Percentiles rank a stretch among this genome's conserved stretches.
These are phyloP conservation scores for Peronospora belbahrii DNA, from an alignment of 352 stramenopile genomes.

Conservation along the genomic window DNA sequence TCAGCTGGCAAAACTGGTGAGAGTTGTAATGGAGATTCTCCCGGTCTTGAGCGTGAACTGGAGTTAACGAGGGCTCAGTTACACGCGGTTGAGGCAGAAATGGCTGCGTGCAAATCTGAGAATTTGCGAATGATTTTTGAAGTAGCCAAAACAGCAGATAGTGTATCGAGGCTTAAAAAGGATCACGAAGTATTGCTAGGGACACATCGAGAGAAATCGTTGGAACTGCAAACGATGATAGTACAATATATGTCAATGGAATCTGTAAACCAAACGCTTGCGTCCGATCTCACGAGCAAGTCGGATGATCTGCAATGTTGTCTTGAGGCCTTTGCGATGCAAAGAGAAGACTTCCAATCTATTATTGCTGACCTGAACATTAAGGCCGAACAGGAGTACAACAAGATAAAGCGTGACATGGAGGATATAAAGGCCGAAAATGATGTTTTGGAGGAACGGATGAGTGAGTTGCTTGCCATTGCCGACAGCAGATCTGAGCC, in stretches of 20 bases:
- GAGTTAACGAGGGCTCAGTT: constrained; percentile 26
- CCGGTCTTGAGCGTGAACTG: constrained; percentile 19
- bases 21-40: constrained; percentile 13
- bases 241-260: constrained; percentile 24
- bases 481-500: constrained; percentile 30
- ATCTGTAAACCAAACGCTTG: constrained; percentile 23
- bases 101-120: constrained; percentile 54
- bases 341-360: constrained; percentile 34
- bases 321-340: constrained; percentile 27
- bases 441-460: constrained; percentile 47
- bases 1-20: constrained; percentile 11
- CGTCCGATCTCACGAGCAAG: constrained; percentile 19
- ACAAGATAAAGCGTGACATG: constrained; percentile 29
- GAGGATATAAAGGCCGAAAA: constrained; percentile 48
- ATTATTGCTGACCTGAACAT: constrained; percentile 16
- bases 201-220: constrained; percentile 27
- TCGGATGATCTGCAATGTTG: constrained; percentile 14
- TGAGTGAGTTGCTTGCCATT: constrained; percentile 35
- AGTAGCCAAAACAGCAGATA: constrained; percentile 58
- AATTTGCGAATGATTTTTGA: constrained; percentile 75
- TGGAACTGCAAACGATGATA: constrained; percentile 25
- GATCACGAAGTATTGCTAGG: constrained; percentile 41
- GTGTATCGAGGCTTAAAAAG: constrained; percentile 49
- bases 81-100: constrained; percentile 36
- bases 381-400: constrained; percentile 21